Evolutionary conservation across 2,329 filamentous ascomycete species (phyloP).

Genomic region (Fusarium virguliforme): DNA sequence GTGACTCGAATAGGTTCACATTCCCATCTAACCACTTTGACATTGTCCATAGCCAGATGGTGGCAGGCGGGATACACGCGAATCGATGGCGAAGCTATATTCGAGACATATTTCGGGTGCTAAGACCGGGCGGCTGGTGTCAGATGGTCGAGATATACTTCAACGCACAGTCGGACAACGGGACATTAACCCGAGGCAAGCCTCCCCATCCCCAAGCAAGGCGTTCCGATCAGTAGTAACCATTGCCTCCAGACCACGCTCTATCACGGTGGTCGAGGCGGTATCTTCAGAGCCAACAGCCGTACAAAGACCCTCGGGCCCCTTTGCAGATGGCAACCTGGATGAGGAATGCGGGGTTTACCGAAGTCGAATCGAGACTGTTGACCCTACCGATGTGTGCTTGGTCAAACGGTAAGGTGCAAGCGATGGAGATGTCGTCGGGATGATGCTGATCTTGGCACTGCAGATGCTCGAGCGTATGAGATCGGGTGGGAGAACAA

Average conservation of each 20-base stretch:
- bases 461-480: constrained; percentile 65
- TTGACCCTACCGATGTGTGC: constrained; percentile 78
- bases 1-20: constrained; percentile 66
- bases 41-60: constrained; percentile 83
- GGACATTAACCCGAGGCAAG: constrained; percentile 77
- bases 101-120: constrained; percentile 79
- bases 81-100: constrained; percentile 83
- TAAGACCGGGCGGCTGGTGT: constrained; percentile 85
- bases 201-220: background rate
- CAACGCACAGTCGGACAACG: constrained; percentile 89
- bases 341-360: constrained; percentile 76
- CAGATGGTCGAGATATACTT: constrained; percentile 92
- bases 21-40: constrained; percentile 83
- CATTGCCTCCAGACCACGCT: constrained; percentile 69
- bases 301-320: constrained; percentile 76
- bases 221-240: constrained; percentile 25
- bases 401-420: constrained; percentile 75
- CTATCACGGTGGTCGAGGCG: constrained; percentile 77
- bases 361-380: constrained; percentile 76
- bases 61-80: constrained; percentile 80
- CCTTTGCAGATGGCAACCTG: constrained; percentile 73
- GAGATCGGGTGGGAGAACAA: constrained; percentile 70
- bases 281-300: constrained; percentile 75
- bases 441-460: constrained; percentile 16
- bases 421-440: background rate